These are phyloP conservation scores for Selenicereus undatus DNA, from an alignment of 148 eudicot species.

Conservation along the genomic window DNA sequence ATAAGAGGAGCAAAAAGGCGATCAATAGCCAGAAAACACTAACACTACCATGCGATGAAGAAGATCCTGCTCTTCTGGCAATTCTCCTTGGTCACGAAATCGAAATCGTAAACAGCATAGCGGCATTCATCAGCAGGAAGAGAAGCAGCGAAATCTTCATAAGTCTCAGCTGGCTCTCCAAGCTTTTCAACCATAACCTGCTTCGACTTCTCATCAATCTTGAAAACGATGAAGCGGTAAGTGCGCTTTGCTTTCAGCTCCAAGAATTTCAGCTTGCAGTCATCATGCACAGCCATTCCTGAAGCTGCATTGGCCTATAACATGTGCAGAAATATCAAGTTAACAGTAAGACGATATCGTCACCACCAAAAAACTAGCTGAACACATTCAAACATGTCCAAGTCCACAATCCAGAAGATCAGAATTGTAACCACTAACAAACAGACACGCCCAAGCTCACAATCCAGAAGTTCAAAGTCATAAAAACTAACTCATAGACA, in stretches of 20 bases:
- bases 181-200: conserved; percentile 80
- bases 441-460: background rate
- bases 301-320: conserved; percentile 80
- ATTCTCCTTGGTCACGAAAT: conserved; percentile 73
- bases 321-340: background rate
- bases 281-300: conserved; percentile 93
- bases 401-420: background rate
- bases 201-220: conserved; percentile 84
- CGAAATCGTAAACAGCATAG: conserved; percentile 77
- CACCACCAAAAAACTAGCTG: background rate
- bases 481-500: background rate
- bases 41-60: conserved; percentile 78
- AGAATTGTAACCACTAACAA: background rate
- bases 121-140: conserved; percentile 85
- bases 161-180: conserved; percentile 65
- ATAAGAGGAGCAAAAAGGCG: background rate
- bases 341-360: background rate
- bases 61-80: conserved; percentile 91
- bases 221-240: conserved; percentile 67
- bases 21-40: conserved; percentile 15
- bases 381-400: background rate
- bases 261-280: conserved; percentile 85
- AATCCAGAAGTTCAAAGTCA: background rate
- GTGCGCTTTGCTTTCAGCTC: conserved; percentile 85
- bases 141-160: conserved; percentile 61